Percentiles rank a stretch among this genome's conserved stretches.
Evolutionary conservation across 2,329 filamentous ascomycete species (phyloP).

Genomic region (Epichloe hybrida): DNA sequence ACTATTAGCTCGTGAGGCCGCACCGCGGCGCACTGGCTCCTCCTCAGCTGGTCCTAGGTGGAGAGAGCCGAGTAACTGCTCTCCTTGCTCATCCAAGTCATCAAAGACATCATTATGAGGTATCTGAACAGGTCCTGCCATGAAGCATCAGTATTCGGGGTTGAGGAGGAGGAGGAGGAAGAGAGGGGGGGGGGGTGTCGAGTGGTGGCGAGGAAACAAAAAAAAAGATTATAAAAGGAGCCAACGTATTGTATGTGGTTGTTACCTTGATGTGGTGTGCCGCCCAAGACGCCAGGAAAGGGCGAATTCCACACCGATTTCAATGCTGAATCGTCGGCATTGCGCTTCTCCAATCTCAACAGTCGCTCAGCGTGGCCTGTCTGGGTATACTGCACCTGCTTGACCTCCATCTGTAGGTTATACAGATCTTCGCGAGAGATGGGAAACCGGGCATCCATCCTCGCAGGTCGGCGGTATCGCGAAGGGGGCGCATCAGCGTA

Average conservation of each 20-base stretch:
- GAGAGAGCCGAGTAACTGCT: constrained; percentile 65
- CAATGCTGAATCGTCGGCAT: constrained; percentile 52
- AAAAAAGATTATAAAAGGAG: background rate
- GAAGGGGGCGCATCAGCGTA: background rate
- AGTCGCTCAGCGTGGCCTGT: constrained; percentile 49
- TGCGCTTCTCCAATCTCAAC: constrained; percentile 48
- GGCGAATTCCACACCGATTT: constrained; percentile 92
- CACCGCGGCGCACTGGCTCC: constrained; percentile 69
- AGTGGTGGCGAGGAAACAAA: background rate
- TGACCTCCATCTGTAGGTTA: constrained; percentile 57
- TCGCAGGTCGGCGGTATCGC: constrained; percentile 11
- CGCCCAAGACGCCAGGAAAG: constrained; percentile 73
- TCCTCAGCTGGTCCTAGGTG: constrained; percentile 74
- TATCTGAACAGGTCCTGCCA: constrained; percentile 62
- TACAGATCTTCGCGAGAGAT: constrained; percentile 51
- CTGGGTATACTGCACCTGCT: constrained; percentile 51
- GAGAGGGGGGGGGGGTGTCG: too few species aligned
- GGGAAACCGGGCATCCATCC: constrained; percentile 52
- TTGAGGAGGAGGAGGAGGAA: background rate
- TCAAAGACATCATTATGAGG: constrained; percentile 77
- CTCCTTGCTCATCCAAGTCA: constrained; percentile 76
- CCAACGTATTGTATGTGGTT: constrained; percentile 1
- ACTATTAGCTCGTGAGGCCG: constrained; percentile 86
- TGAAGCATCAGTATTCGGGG: background rate
- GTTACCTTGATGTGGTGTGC: constrained; percentile 78